Conservation (phyloP, 2,329 filamentous ascomycete genomes). For the Nothomitra cinnamomea region DNA sequence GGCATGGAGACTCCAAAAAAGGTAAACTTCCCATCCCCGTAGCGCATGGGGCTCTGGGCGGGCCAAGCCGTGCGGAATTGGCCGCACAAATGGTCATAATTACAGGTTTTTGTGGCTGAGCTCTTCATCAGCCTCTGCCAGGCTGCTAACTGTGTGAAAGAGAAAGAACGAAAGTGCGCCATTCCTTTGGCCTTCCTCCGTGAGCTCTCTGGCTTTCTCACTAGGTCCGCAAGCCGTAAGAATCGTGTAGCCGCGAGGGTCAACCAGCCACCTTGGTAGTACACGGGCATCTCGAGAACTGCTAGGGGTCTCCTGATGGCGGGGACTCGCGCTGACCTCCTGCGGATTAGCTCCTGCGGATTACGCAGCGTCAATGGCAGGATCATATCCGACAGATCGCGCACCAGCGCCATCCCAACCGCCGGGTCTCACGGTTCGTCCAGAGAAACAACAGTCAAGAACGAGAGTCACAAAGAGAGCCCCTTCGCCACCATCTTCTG, state of each 20-base stretch:
- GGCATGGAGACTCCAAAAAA: not conserved
- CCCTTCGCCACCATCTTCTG: not conserved
- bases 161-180: not conserved
- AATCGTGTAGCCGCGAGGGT: constrained; percentile 1
- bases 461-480: not conserved
- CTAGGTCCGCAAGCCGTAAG: not conserved
- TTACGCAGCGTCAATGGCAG: not conserved
- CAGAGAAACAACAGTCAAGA: constrained; percentile 2
- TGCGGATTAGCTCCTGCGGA: no score
- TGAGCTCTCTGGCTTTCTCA: not conserved
- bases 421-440: not conserved
- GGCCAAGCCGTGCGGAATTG: not conserved
- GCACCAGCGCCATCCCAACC: not conserved
- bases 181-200: not conserved
- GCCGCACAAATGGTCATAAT: not conserved
- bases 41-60: not conserved
- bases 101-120: not conserved
- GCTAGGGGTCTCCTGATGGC: not conserved
- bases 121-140: not conserved
- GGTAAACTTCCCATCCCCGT: not conserved
- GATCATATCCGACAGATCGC: not conserved
- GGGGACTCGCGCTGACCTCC: not conserved
- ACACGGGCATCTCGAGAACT: not conserved
- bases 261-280: not conserved
- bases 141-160: not conserved